A percentile compares a stretch with the other conserved stretches of the same genome.
These are phyloP conservation scores for Straminergon stramineum DNA, from an alignment of 225 moss, liverwort and hornwort species.

Conservation along the genomic window DNA sequence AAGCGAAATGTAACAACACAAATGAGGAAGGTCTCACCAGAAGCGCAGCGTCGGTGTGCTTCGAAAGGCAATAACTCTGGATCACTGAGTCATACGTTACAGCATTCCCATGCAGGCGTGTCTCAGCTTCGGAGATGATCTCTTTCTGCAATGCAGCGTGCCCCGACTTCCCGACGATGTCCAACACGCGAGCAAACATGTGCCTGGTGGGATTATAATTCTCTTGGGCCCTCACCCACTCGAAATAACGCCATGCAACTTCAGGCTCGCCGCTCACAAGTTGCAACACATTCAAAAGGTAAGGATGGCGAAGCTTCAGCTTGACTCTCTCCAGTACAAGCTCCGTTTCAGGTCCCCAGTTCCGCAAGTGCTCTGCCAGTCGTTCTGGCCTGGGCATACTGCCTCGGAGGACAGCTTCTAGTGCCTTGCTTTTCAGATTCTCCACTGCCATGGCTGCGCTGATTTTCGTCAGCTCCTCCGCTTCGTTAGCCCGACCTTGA, in stretches of 20 bases:
- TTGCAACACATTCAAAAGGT: constrained; percentile 52
- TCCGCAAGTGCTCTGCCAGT: constrained; percentile 37
- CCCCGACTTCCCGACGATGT: constrained; percentile 41
- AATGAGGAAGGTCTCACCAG: constrained; percentile 8
- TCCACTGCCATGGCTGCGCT: constrained; percentile 17
- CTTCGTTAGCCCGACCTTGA: constrained; percentile 14
- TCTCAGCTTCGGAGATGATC: constrained; percentile 35
- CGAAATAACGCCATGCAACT: constrained; percentile 52
- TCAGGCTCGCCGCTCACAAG: constrained; percentile 47
- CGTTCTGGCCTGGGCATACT: constrained; percentile 23
- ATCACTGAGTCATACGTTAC: constrained; percentile 46
- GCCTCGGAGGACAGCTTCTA: constrained; percentile 17
- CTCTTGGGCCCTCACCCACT: constrained; percentile 55
- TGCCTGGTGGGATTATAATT: constrained; percentile 44
- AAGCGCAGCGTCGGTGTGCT: constrained; percentile 58
- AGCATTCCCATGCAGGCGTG: constrained; percentile 4
- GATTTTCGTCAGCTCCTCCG: constrained; percentile 22
- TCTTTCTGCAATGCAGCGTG: constrained; percentile 20
- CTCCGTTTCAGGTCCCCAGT: constrained; percentile 35
- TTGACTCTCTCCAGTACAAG: constrained; percentile 44
- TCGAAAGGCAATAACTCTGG: constrained; percentile 52
- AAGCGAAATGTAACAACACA: not conserved
- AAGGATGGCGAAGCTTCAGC: constrained; percentile 39
- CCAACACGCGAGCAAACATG: constrained; percentile 53
- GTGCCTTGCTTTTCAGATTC: not conserved